These are phyloP conservation scores for Neonectria magnoliae DNA, from an alignment of 2,329 filamentous ascomycete genomes.

Conservation along the genomic window DNA sequence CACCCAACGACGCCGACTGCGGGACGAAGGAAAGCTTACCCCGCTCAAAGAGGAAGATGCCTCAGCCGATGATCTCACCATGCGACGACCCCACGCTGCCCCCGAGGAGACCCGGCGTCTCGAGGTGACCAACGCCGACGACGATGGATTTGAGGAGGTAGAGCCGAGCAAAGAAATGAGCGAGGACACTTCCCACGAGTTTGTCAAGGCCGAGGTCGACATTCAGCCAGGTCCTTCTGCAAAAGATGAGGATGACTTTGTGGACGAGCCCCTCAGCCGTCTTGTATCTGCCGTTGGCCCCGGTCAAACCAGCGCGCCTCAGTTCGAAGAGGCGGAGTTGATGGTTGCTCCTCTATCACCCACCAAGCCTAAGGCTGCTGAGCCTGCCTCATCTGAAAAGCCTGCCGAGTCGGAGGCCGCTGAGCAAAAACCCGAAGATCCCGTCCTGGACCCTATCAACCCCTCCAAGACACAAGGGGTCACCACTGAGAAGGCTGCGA, in stretches of 20 bases:
- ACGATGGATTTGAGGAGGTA: slow-evolving; percentile 96
- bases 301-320: slow-evolving; percentile 61
- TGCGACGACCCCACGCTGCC: slow-evolving; percentile 62
- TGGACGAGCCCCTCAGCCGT: slow-evolving; percentile 80
- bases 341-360: slow-evolving; percentile 69
- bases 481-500: slow-evolving; percentile 8
- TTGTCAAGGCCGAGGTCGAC: slow-evolving; percentile 69
- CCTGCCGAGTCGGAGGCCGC: slow-evolving; percentile 21
- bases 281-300: slow-evolving; percentile 70
- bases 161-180: slow-evolving; percentile 73
- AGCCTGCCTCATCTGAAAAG: slow-evolving; percentile 33
- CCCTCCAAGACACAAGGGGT: background rate
- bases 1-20: slow-evolving; percentile 80
- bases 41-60: slow-evolving; percentile 52
- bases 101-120: slow-evolving; percentile 74
- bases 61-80: slow-evolving; percentile 67
- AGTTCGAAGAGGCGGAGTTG: slow-evolving; percentile 66
- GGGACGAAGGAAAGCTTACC: slow-evolving; percentile 76
- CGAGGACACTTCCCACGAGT: slow-evolving; percentile 77
- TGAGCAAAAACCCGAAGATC: slow-evolving; percentile 22
- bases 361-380: slow-evolving; percentile 47
- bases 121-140: slow-evolving; percentile 82
- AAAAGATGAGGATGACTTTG: slow-evolving; percentile 77
- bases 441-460: slow-evolving; percentile 11
- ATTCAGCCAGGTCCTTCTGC: slow-evolving; percentile 49